A percentile compares a stretch with the other conserved stretches of the same genome.
Evolutionary conservation across 371 early-diverging fungal genomes (phyloP).

Genomic region (Chytridiales sp.): DNA sequence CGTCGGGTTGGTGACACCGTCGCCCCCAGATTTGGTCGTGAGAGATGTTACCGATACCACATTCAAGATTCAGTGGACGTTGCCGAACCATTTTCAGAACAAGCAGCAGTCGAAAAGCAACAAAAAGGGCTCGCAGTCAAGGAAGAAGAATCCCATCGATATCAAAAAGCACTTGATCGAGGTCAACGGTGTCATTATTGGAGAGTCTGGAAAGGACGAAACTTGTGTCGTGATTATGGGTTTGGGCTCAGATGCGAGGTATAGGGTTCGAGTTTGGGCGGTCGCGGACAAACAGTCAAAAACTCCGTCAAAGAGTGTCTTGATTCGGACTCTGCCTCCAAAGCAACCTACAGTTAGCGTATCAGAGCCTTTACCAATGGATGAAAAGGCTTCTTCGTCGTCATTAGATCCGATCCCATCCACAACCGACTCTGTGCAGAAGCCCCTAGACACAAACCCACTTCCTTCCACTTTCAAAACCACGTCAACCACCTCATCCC

Average conservation of each 20-base stretch:
- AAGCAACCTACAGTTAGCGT: slow-evolving; percentile 18
- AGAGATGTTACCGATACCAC: slow-evolving; percentile 46
- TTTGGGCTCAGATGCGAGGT: slow-evolving; percentile 41
- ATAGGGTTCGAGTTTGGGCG: slow-evolving; percentile 54
- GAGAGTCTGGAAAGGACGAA: slow-evolving; percentile 47
- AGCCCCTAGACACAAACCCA: slow-evolving; percentile 11
- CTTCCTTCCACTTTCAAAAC: neutral
- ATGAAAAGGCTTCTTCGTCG: neutral
- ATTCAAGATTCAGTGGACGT: slow-evolving; percentile 42
- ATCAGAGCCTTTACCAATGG: neutral
- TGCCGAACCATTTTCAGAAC: too few species aligned
- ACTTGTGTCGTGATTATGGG: slow-evolving; percentile 49
- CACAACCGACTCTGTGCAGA: slow-evolving; percentile 13
- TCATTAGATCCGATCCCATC: neutral
- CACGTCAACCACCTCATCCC: slow-evolving; percentile 1
- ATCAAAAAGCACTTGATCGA: slow-evolving; percentile 46
- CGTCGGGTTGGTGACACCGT: slow-evolving; percentile 46
- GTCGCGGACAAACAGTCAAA: slow-evolving; percentile 44
- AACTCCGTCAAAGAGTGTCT: slow-evolving; percentile 43
- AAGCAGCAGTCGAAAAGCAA: too few species aligned
- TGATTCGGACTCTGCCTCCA: slow-evolving; percentile 38
- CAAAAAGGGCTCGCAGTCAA: too few species aligned
- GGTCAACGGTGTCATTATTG: slow-evolving; percentile 49
- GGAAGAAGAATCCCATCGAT: too few species aligned
- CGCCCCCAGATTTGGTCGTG: slow-evolving; percentile 44